These are phyloP conservation scores for Pugionium dolabratum DNA, from an alignment of 345 rosid genomes.

Conservation along the genomic window DNA sequence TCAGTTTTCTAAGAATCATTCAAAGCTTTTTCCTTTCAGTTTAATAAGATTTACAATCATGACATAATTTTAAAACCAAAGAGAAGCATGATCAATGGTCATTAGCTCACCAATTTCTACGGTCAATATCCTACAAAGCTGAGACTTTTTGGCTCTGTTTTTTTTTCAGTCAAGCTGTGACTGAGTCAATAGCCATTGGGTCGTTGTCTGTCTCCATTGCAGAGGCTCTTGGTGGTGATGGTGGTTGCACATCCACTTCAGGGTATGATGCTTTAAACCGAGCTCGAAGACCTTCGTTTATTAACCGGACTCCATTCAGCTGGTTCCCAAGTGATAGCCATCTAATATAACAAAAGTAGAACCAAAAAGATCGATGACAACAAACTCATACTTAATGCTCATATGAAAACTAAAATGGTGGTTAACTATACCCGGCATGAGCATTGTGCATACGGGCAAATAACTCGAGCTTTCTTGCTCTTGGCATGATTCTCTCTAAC, in stretches of 20 bases:
- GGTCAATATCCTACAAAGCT: constrained; percentile 20
- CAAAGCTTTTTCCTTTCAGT: background rate
- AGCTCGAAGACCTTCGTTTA: constrained; percentile 92
- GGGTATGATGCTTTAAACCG: constrained; percentile 96
- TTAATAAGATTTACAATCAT: background rate
- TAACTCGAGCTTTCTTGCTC: constrained; percentile 90
- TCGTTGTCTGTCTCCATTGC: constrained; percentile 69
- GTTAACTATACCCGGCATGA: constrained; percentile 72
- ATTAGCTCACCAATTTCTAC: constrained; percentile 15
- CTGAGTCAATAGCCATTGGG: constrained; percentile 49
- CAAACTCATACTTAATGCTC: too few species aligned
- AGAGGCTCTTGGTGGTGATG: constrained; percentile 84
- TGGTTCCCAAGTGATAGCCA: constrained; percentile 99
- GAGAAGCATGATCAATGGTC: background rate
- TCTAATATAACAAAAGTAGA: constrained; percentile 40
- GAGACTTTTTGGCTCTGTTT: background rate
- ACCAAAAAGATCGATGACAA: background rate
- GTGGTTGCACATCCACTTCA: constrained; percentile 76
- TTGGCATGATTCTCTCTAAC: constrained; percentile 97
- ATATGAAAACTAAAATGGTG: too few species aligned
- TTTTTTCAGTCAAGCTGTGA: constrained; percentile 31
- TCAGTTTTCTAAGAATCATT: background rate
- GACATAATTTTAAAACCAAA: background rate
- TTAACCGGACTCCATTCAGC: constrained; percentile 78
- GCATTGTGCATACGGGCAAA: constrained; percentile 99